Conservation (phyloP, 768 basidiomycete genomes). For the Tulasnella sp. region DNA sequence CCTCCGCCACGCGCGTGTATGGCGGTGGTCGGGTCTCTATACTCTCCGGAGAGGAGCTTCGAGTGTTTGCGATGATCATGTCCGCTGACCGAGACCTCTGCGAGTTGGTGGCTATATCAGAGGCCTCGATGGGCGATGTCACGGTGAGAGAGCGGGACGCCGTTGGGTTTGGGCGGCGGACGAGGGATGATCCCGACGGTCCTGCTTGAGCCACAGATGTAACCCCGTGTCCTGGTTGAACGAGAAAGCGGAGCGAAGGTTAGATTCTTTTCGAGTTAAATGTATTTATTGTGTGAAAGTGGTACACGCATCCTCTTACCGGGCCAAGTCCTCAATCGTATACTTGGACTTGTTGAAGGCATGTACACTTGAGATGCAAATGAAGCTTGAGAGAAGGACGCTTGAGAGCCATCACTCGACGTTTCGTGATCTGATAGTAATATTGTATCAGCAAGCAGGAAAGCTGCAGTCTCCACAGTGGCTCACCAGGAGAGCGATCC, state of each 20-base stretch:
- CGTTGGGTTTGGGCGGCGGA: not conserved
- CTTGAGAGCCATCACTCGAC: not conserved
- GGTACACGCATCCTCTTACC: not conserved
- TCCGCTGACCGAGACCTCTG: not conserved
- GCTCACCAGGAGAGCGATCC: not conserved
- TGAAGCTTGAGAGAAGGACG: not conserved
- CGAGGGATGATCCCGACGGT: not conserved
- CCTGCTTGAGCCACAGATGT: not conserved
- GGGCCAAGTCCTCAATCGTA: not conserved
- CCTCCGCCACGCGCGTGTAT: not conserved
- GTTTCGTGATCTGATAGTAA: not conserved
- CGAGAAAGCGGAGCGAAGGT: not conserved
- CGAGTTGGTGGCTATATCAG: not conserved
- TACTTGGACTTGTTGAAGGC: not conserved
- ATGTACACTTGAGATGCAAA: not conserved
- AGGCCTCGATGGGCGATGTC: not conserved
- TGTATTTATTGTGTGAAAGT: not conserved
- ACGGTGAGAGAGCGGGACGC: not conserved
- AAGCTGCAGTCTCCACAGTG: not conserved
- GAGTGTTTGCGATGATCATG: not conserved
- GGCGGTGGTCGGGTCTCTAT: slow-evolving; percentile 2
- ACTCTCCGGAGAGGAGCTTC: not conserved
- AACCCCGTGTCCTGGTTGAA: not conserved
- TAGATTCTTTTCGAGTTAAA: not conserved
- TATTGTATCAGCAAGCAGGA: not conserved